Percentiles rank a stretch among this genome's conserved stretches.
phyloP scores from a whole-genome alignment of 1,139 yeast species.

The Kluyveromyces sp. region DNA sequence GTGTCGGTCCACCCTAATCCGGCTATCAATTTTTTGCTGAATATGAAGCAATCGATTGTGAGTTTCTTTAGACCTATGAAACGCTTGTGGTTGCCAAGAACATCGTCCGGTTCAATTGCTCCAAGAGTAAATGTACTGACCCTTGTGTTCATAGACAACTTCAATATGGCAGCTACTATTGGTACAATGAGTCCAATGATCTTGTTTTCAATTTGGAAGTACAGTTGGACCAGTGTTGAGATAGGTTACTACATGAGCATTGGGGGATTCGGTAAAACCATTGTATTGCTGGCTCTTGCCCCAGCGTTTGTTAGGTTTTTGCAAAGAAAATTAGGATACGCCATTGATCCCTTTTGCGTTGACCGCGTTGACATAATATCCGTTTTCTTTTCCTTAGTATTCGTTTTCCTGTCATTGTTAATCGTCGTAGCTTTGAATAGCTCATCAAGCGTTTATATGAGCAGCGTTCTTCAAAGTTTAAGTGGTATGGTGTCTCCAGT shows the following conservation, averaged over 20 bases:
- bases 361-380: slow-evolving; percentile 51
- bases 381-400: slow-evolving; percentile 37
- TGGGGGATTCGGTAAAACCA: slow-evolving; percentile 42
- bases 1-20: slow-evolving; percentile 33
- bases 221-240: slow-evolving; percentile 52
- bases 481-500: slow-evolving; percentile 40
- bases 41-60: slow-evolving; percentile 8
- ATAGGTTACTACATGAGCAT: slow-evolving; percentile 55
- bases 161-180: slow-evolving; percentile 33
- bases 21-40: not conserved
- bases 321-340: slow-evolving; percentile 23
- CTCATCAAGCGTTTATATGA: slow-evolving; percentile 14
- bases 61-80: slow-evolving; percentile 42
- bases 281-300: slow-evolving; percentile 37
- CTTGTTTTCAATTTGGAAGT: slow-evolving; percentile 52
- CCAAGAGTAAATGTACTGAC: slow-evolving; percentile 42
- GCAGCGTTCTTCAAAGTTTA: slow-evolving; percentile 34
- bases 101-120: slow-evolving; percentile 29
- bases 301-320: slow-evolving; percentile 40
- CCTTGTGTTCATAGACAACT: slow-evolving; percentile 43
- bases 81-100: slow-evolving; percentile 38
- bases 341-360: slow-evolving; percentile 30
- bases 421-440: slow-evolving; percentile 33
- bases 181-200: slow-evolving; percentile 42
- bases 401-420: slow-evolving; percentile 36